phyloP scores from a whole-genome alignment of 495 filamentous ascomycete genomes.

The Xylaria palmicola region DNA sequence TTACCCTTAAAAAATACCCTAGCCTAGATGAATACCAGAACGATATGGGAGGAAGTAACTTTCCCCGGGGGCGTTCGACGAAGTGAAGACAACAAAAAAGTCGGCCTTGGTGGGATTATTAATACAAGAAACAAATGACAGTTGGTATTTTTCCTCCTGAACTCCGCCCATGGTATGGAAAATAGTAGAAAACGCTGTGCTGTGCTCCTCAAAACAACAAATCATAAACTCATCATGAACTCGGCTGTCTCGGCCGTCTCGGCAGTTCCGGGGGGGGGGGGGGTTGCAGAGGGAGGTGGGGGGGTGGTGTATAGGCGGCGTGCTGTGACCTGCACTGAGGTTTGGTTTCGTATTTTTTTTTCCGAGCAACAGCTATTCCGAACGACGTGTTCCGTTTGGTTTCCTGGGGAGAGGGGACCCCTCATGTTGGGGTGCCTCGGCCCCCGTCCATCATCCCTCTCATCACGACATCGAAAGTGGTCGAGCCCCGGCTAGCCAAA shows the following conservation, averaged over 20 bases:
- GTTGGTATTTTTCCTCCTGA: conserved; percentile 15
- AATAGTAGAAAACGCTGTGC: background rate
- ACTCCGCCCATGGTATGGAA: conserved; percentile 11
- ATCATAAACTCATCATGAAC: conserved; percentile 17
- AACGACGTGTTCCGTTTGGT: background rate
- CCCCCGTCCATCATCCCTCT: conserved; percentile 7
- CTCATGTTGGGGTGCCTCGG: background rate
- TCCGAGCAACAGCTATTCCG: conserved; percentile 3
- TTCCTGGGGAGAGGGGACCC: background rate
- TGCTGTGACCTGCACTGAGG: conserved; percentile 15
- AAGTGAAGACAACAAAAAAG: conserved; percentile 10
- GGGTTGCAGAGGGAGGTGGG: background rate
- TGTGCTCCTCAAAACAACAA: conserved; percentile 12
- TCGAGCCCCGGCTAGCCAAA: conserved; percentile 2
- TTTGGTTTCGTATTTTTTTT: background rate
- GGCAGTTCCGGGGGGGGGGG: conserved; percentile 6
- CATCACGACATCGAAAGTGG: conserved; percentile 9
- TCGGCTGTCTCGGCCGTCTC: background rate
- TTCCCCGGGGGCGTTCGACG: conserved; percentile 1
- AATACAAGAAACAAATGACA: conserved; percentile 10
- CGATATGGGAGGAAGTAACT: background rate
- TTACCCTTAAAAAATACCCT: background rate
- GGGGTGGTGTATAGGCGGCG: background rate
- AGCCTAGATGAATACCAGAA: background rate
- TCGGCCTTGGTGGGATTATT: conserved; percentile 10